Base-by-base conservation (phyloP, 176 grass and related monocot genomes). In the Juncus effusus region DNA sequence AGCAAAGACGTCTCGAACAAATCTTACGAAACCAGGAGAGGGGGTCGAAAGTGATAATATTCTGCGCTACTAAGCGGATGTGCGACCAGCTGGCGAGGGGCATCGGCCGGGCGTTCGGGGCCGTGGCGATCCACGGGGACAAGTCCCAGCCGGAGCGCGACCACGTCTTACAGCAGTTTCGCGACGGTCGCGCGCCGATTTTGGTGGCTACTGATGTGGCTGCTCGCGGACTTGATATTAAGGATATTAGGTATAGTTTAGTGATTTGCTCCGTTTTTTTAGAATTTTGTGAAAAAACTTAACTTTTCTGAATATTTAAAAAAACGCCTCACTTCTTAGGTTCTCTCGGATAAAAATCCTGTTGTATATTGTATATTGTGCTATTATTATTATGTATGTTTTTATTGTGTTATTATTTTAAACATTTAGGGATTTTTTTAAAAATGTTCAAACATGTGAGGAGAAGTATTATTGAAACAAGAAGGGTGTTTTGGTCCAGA, bases 141-240 rank as follows among this genome's bases (percentile, higher is more conserved):
- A 99, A 99, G 62, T 99, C 94, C 3, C 94, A 99, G 62, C 64
- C 60, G 54, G 88, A 99, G 79, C 85, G 94, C 69, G 94, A 99
- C 75, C 74, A 89, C 62, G 86, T 93, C 64, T 77, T 99, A 13
- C 80, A 82, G 77, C 94, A 99, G 80, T 99, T 99, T 69, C 94
- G 85, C 12, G 74, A 80, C 69, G 88, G 94, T 51, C 74, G 76
- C 62, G 64, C 83, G 74, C 83, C 94, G 70, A 77, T 99, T 84
- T 85, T 99, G 54, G 94, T 99, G 47, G 94, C 94, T 52, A 99
- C 94, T 65, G 94, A 99, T 84, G 94, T 99, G 64, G 85, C 94
- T 76, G 94, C 94, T 42, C 83, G 88, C 63, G 94, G 94, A 42
- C 94, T 99, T 69, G 94, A 99, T 75, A 84, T 99, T 19, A 99